phyloP scores from a whole-genome alignment of 225 moss, liverwort and hornwort genomes.

The Sphagnum contortum region DNA sequence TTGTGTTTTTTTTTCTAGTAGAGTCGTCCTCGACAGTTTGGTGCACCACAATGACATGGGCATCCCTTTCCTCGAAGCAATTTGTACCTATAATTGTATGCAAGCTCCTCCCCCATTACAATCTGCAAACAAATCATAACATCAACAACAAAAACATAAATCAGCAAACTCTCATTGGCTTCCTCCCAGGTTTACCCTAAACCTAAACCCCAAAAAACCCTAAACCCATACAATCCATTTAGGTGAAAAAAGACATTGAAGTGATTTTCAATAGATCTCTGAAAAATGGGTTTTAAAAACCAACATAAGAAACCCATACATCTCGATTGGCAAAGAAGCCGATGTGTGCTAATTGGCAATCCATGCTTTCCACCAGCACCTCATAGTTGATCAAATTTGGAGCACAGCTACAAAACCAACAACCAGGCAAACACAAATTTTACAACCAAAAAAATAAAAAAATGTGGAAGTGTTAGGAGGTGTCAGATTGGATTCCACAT shows the following conservation, averaged over 20 bases:
- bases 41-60: slow-evolving; percentile 82
- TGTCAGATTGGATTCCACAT: no score
- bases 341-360: slow-evolving; percentile 92
- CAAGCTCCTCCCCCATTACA: slow-evolving; percentile 80
- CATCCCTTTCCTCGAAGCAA: slow-evolving; percentile 91
- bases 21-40: slow-evolving; percentile 80
- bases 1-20: slow-evolving; percentile 22
- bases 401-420: slow-evolving; percentile 55
- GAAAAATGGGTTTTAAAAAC: no score
- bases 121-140: slow-evolving; percentile 39
- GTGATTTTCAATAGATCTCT: no score
- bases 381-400: slow-evolving; percentile 97
- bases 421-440: no score
- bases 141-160: no score
- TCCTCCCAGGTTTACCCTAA: no score
- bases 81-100: slow-evolving; percentile 95
- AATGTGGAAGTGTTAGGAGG: no score
- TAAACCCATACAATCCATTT: no score
- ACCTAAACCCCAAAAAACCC: no score
- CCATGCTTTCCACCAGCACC: slow-evolving; percentile 95
- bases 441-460: no score
- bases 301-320: slow-evolving; percentile 40
- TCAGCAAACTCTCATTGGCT: no score
- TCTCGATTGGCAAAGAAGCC: slow-evolving; percentile 96
- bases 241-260: no score